Evolutionary conservation across 352 stramenopile genomes (phyloP).

Genomic region (Phytopythium delawarense): DNA sequence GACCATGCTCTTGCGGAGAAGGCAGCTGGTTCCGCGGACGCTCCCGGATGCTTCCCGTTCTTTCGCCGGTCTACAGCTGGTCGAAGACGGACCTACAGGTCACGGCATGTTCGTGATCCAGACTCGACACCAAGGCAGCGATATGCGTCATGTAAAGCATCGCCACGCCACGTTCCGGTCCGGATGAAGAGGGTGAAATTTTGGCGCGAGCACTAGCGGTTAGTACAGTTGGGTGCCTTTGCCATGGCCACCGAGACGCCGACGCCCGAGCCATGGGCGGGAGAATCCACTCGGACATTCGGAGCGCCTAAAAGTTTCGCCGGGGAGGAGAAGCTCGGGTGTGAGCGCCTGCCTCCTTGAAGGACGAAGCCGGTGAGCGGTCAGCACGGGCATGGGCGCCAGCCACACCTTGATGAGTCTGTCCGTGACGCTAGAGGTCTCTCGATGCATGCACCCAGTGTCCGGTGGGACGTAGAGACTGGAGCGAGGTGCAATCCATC

Average conservation of each 20-base stretch:
- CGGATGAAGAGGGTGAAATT: neutral
- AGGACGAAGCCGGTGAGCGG: neutral
- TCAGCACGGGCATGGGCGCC: too few relatives aligned
- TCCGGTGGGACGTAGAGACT: neutral
- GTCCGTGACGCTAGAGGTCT: too few relatives aligned
- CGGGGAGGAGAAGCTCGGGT: too few relatives aligned
- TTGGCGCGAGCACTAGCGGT: neutral
- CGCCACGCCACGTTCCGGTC: neutral
- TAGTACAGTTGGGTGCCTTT: neutral
- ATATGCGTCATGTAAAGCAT: neutral
- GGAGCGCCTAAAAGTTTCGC: slow-evolving; percentile 1
- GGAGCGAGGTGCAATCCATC: neutral
- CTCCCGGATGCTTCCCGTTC: neutral
- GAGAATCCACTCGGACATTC: neutral
- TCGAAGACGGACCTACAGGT: neutral
- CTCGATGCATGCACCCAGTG: neutral
- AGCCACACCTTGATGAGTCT: too few relatives aligned
- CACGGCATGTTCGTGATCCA: neutral
- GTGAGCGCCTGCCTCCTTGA: neutral
- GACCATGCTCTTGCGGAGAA: too few relatives aligned
- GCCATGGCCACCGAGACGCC: neutral
- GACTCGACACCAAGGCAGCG: too few relatives aligned
- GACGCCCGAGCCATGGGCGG: neutral
- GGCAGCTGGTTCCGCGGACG: slow-evolving; percentile 2
- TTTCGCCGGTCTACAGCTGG: neutral